Evolutionary conservation across 2,329 filamentous ascomycete genomes (phyloP), one percentile per base, ranked within the genome.

Genomic region (Penicillium sp.): DNA sequence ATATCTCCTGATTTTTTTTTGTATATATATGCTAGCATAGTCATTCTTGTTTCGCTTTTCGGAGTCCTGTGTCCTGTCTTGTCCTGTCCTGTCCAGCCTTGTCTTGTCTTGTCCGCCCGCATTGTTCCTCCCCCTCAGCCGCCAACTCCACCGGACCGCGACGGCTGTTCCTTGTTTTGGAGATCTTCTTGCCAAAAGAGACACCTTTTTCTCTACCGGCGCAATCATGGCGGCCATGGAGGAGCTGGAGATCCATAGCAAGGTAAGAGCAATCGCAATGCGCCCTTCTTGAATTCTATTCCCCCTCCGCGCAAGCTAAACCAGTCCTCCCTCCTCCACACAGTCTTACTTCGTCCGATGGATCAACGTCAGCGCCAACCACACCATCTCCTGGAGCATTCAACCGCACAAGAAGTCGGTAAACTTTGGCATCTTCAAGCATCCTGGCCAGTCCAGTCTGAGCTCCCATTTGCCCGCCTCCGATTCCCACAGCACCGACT

Each of bases 371-470:
- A 89, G 93, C 58, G 89, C 92, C 65, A 90, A 90, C 57, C 89
- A 97, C 77, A 97, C 93, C 54, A 93, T 99, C 70, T 97, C 93
- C 16, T 99, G 95, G 95, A 97, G 92, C 73, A 87, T 99, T 42
- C 93, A 98, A 75, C 95, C 95, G 46, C 93, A 98, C 78, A 98
- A 96, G 82, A 98, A 97, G 80, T 97, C 94, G 61, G 90, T 99
- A 78, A 97, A 98, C 80, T 97, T 99, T 76, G 95, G 93, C 73
- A 90, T 99, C 72, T 96, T 99, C 79, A 98, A 97, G 76, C 95
- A 98, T 76, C 94, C 95, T 2, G 93, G 93, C 67, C 89, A 85
- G 66, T 76, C 83, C 62, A 83, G 83, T 66, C 78, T 80, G 40
- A 78, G 75, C 62, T 82, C 74, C 61, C 74, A 75, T 55, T 65